Evolutionary conservation across 495 filamentous ascomycete species (phyloP).

Genomic region (Penicillium manginii): DNA sequence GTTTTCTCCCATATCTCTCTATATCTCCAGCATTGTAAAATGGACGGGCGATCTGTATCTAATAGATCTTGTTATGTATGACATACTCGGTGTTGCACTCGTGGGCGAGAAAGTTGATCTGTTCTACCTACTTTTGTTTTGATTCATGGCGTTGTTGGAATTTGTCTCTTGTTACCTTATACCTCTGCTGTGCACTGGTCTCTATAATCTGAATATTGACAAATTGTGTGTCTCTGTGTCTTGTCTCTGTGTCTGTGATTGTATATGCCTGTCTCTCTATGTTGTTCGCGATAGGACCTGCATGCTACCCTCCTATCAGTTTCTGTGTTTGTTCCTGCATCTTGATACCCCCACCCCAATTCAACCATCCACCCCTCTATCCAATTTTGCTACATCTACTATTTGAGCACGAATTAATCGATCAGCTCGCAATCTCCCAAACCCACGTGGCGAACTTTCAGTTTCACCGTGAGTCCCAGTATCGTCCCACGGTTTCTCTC

Average conservation of each 20-base stretch:
- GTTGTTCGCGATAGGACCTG: too few relatives aligned
- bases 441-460: background rate
- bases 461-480: too few relatives aligned
- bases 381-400: background rate
- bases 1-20: conserved; percentile 11
- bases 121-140: conserved; percentile 1
- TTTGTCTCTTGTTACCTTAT: conserved; percentile 8
- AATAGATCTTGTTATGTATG: conserved; percentile 16
- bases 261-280: too few relatives aligned
- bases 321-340: too few relatives aligned
- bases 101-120: conserved; percentile 7
- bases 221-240: background rate
- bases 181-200: conserved; percentile 3
- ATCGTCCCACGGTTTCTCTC: background rate
- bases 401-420: background rate
- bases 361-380: background rate
- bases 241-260: too few relatives aligned
- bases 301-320: too few relatives aligned
- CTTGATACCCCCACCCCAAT: too few relatives aligned
- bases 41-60: conserved; percentile 17
- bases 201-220: background rate
- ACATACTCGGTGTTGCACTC: conserved; percentile 25
- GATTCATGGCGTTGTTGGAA: conserved; percentile 6
- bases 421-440: background rate
- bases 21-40: conserved; percentile 11